Conservation (phyloP, 495 filamentous ascomycete genomes). For the Talaromyces nanjingensis region DNA sequence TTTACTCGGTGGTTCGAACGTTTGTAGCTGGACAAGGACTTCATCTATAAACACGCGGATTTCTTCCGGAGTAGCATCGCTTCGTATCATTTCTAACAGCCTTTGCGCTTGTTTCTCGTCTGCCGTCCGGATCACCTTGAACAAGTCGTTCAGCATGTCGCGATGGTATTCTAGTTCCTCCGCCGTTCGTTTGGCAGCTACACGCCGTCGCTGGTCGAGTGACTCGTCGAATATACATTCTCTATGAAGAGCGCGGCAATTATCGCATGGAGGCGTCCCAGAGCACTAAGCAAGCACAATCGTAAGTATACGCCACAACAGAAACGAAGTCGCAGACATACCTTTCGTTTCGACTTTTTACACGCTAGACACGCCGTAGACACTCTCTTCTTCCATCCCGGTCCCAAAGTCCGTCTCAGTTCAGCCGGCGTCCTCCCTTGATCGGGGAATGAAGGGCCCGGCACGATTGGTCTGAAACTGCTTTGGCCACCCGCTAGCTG, state of each 20-base stretch:
- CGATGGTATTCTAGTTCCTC: slow-evolving; percentile 39
- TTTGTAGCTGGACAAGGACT: slow-evolving; percentile 19
- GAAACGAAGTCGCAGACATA: slow-evolving; percentile 3
- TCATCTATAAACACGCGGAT: slow-evolving; percentile 30
- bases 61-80: slow-evolving; percentile 28
- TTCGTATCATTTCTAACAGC: slow-evolving; percentile 32
- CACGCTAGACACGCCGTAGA: slow-evolving; percentile 41
- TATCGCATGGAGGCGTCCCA: slow-evolving; percentile 33
- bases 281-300: slow-evolving; percentile 26
- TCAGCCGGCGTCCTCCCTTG: slow-evolving; percentile 12
- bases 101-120: slow-evolving; percentile 21
- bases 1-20: slow-evolving; percentile 6
- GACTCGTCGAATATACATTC: slow-evolving; percentile 42
- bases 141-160: slow-evolving; percentile 33
- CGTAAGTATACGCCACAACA: neutral
- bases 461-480: slow-evolving; percentile 21
- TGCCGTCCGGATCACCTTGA: slow-evolving; percentile 30
- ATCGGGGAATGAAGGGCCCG: slow-evolving; percentile 21
- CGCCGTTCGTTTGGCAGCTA: slow-evolving; percentile 41
- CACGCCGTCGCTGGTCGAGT: slow-evolving; percentile 39
- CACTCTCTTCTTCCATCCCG: slow-evolving; percentile 33
- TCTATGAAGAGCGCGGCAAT: slow-evolving; percentile 33
- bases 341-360: slow-evolving; percentile 44
- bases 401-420: slow-evolving; percentile 14
- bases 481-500: slow-evolving; percentile 9